Evolutionary conservation across 1,139 yeast species (phyloP).

Genomic region (Williopsis jadinii): DNA sequence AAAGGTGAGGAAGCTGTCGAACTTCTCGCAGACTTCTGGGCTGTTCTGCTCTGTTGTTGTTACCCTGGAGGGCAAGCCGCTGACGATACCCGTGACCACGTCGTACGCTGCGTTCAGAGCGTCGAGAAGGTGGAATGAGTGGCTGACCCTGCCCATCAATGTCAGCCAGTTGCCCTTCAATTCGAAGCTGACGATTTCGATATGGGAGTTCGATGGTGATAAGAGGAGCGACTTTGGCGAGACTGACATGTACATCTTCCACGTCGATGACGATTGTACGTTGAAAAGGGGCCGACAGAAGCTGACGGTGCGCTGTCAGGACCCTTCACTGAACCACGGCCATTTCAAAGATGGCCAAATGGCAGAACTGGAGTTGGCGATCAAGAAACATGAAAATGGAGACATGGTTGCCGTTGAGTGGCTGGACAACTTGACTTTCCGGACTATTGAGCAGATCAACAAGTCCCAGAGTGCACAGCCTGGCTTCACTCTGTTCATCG

Average conservation of each 20-base stretch:
- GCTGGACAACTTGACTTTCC: constrained; percentile 66
- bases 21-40: constrained; percentile 47
- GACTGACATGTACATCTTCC: constrained; percentile 56
- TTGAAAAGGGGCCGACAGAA: constrained; percentile 54
- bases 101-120: constrained; percentile 53
- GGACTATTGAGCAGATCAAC: constrained; percentile 44
- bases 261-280: constrained; percentile 35
- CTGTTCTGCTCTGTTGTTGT: constrained; percentile 57
- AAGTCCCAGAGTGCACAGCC: constrained; percentile 24
- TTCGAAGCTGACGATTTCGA: constrained; percentile 51
- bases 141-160: constrained; percentile 64
- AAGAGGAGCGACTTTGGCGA: constrained; percentile 46
- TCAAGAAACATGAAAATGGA: constrained; percentile 64
- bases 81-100: constrained; percentile 65
- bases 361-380: constrained; percentile 42
- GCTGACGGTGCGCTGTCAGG: constrained; percentile 32
- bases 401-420: constrained; percentile 58
- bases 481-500: constrained; percentile 51
- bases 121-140: constrained; percentile 44
- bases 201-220: constrained; percentile 60
- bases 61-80: constrained; percentile 50
- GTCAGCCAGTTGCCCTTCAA: constrained; percentile 62
- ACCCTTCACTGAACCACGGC: constrained; percentile 15
- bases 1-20: constrained; percentile 42
- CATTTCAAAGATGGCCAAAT: constrained; percentile 27